Conservation (phyloP, 768 basidiomycete species). For the Boletus vermiculosoides region DNA sequence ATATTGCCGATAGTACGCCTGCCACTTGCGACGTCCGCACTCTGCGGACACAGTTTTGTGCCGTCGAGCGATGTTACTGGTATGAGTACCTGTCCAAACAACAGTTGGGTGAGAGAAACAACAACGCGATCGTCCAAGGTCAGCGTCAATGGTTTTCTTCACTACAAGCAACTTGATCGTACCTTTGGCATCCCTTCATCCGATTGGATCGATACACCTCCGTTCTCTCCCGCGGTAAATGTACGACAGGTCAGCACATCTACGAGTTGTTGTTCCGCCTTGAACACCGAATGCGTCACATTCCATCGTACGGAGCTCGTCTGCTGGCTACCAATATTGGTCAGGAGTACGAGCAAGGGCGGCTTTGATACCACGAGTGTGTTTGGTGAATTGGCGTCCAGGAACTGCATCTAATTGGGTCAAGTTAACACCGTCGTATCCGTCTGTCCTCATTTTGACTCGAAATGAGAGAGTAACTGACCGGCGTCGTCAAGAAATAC, state of each 20-base stretch:
- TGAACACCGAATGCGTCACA: slow-evolving; percentile 42
- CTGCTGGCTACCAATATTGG: slow-evolving; percentile 49
- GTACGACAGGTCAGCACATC: slow-evolving; percentile 52
- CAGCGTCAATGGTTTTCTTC: not conserved
- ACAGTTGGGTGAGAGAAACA: not conserved
- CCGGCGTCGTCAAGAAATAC: slow-evolving; percentile 47
- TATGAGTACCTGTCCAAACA: slow-evolving; percentile 34
- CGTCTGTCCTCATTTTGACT: not conserved
- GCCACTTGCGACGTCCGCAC: slow-evolving; percentile 2
- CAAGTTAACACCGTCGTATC: not conserved
- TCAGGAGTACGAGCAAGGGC: slow-evolving; percentile 54
- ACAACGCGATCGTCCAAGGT: not conserved
- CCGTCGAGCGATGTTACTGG: slow-evolving; percentile 28
- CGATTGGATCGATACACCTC: slow-evolving; percentile 40
- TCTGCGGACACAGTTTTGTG: slow-evolving; percentile 22
- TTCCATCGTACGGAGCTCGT: slow-evolving; percentile 39
- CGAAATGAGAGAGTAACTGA: slow-evolving; percentile 23
- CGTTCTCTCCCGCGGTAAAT: slow-evolving; percentile 38
- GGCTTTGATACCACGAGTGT: slow-evolving; percentile 52
- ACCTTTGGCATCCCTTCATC: slow-evolving; percentile 49
- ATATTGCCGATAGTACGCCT: not conserved
- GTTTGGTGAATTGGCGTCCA: slow-evolving; percentile 38
- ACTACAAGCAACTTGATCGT: not conserved
- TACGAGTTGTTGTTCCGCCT: slow-evolving; percentile 42
- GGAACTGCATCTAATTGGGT: slow-evolving; percentile 44